Base-by-base conservation (phyloP, 2,329 filamentous ascomycete species). In the Exophiala alcalophila region DNA sequence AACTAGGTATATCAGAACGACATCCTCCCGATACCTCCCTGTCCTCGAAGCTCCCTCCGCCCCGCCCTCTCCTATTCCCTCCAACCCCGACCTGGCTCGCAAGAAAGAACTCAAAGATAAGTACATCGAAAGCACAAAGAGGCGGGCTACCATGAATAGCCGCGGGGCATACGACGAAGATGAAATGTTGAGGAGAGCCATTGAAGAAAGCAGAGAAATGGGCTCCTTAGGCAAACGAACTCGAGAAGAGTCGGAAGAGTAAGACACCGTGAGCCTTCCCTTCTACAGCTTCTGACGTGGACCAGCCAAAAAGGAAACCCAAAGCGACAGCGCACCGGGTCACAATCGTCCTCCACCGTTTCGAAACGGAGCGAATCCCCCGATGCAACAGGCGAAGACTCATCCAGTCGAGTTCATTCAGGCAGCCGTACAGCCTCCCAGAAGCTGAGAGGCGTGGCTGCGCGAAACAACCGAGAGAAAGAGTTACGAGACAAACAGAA, bases 61-160 rank as follows among this genome's bases (percentile, higher is more conserved):
- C 50, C 56, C 61, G 11, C 64, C 69, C 25, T 70, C 70, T 25
- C 64, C 65, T 40, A 62, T 63, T n/a, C 67, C 69, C 16, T 66
- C 67, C 4, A 59, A 58, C 26, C 65, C 66, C 36, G 63, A 60
- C 32, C 59, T 64, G 10, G 62, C 62, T 48, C 65, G 61, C 21
- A 72, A 43, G 57, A 66, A 39, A 68, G 66, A 52, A 64, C 46
- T 66, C 67, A 34, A 78, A 70, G 54, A 74, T 73, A 28, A 70
- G 74, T 30, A 65, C 66, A 29, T 75, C 80, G 40, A 76, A 23
- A 47, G 78, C 38, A 81, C 83, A 25, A 97, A 96, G 64, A 80
- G 92, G 47, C 80, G 92, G 19, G 95, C 89, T 14, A 98, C 92
- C 5, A 96, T 97, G 88, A 95, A 97, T 61, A 98, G 92, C 63